Base-by-base conservation (phyloP, 305 asterid species). In the Stenogyne calaminthoides region DNA sequence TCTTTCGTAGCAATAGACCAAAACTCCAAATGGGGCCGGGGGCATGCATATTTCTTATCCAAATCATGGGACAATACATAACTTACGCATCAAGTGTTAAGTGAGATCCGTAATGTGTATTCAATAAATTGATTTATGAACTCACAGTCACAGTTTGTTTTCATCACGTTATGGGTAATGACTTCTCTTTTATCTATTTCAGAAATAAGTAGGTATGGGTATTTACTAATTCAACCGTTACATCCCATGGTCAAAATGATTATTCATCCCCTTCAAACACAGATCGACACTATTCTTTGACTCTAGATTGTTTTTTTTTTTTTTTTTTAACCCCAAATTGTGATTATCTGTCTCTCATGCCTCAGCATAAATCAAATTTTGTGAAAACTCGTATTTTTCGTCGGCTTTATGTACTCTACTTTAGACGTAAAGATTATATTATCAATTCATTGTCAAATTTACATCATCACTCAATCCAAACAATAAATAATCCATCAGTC, bases 201-300 rank as follows among this genome's bases (percentile, higher is more conserved):
- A 20, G 4, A 29, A 66, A 42, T 74, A 71, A 70, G 36, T 52
- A 54, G 67, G 71, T 19, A 77, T 72, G 81, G 74, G 74, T 32
- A 47, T 51, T 57, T 39, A 25, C 12, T 6, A 42, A 37, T 66
- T 47, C 68, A 74, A 67, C 67, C 18, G 39, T 39, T 27, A 16
- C 34, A 39, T 54, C 18, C 18, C 60, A 44, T 16, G 10, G 29
- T 29, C 14, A 9, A 18, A 32, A 4, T 3, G 14, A 18, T 36
- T 16, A 36, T 36, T 36, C 67, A 34, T 34, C 20, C 16, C 5
- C 5, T 61, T 4, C 42, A 14, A 58, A 11, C n/a, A 20, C 61
- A 55, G 14, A 14, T 55, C 16, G 9, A 25, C 27, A 29, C 0
- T 49, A 49, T 64, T 6, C 34, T 55, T 55, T 44, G 18, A 44